Conservation (phyloP, 2,329 filamentous ascomycete genomes). For the Pseudogymnoascus sp. region DNA sequence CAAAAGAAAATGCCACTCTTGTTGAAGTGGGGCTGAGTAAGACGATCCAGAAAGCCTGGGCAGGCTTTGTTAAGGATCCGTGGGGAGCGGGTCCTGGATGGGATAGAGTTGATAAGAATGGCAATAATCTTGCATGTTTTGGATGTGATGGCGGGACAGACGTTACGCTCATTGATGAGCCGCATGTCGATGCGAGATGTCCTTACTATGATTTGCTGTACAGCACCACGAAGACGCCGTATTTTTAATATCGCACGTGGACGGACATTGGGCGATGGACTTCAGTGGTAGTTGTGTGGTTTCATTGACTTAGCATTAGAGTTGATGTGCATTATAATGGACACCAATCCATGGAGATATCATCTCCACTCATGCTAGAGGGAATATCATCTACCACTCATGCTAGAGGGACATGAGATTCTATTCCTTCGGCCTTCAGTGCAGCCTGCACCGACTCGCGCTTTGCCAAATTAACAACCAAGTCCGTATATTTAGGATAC, state of each 20-base stretch:
- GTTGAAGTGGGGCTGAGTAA: constrained; percentile 19
- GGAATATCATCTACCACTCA: background rate
- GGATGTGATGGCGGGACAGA: background rate
- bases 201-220: background rate
- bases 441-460: constrained; percentile 9
- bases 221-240: background rate
- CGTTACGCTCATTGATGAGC: background rate
- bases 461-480: constrained; percentile 17
- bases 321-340: no score
- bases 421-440: constrained; percentile 12
- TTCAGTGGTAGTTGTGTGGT: background rate
- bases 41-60: constrained; percentile 24
- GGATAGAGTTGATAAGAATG: constrained; percentile 9
- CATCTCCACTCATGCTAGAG: no score
- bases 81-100: constrained; percentile 20
- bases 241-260: background rate
- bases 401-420: constrained; percentile 10
- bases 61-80: constrained; percentile 24
- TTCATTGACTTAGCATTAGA: no score
- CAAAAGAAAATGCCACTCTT: constrained; percentile 16
- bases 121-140: background rate
- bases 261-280: background rate
- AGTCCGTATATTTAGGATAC: constrained; percentile 17
- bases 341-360: no score
- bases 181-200: background rate